Evolutionary conservation across 2,329 filamentous ascomycete genomes (phyloP), one percentile per base, ranked within the genome.

Genomic region (Pseudogymnoascus sp.): DNA sequence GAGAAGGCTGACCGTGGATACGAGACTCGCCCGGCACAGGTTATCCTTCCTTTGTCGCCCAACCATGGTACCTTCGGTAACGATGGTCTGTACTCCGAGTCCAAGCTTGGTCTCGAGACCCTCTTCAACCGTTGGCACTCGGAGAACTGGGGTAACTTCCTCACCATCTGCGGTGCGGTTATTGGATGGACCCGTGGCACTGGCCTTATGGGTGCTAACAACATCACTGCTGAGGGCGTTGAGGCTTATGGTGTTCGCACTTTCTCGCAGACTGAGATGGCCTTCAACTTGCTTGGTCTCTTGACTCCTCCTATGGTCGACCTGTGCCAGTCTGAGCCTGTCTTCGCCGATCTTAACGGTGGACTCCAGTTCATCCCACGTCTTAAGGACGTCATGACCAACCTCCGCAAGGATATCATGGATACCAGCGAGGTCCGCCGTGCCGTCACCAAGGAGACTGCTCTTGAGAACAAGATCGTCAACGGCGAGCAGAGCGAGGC

Each of bases 131-230:
- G 95, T 70, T 99, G 95, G 95, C 89, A 96, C 78, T 96, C 95
- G 0, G 95, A 99, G 80, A 93, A 86, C 80, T 99, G 95, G 95
- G 89, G 87, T 68, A 93, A 93, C 79, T 99, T 96, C 81, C 91
- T 99, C 71, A 97, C 93, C 65, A 95, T 99, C 70, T 99, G 95
- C 71, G 95, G 95, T 81, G 93, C 93, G 67, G 91, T 97, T 76
- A 99, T 99, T 74, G 95, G 95, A 67, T 99, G 95, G 95, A 99
- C 95, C 70, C 93, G 95, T 79, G 95, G 93, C 68, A 99, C 95
- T 67, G 95, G 95, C 74, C 86, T 99, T 71, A 99, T 99, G 93
- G 90, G 89, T 69, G 93, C 90, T 73, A 97, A 97, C 83, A 97
- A 99, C 77, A 87, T 97, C 70, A 93, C 97, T 68, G 95, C 95